Conservation (phyloP, 257 asterid species). For the Thymus mandschuricus region DNA sequence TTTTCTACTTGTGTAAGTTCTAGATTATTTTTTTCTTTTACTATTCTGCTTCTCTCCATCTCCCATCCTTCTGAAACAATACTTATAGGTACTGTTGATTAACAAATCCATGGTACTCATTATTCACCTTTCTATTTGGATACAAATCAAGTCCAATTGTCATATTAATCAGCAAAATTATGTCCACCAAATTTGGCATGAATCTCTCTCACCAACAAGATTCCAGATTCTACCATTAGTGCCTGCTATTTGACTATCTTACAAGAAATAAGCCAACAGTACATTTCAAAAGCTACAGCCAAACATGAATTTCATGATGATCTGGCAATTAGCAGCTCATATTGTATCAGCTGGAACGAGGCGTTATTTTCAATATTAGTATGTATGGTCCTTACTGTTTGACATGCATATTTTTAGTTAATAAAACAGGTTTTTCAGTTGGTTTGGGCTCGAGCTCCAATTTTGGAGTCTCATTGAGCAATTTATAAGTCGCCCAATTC, state of each 20-base stretch:
- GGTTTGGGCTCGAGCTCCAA: slow-evolving; percentile 4
- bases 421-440: neutral
- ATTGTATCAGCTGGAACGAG: slow-evolving; percentile 11
- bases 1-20: neutral
- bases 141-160: neutral
- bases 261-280: slow-evolving; percentile 14
- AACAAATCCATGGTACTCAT: neutral
- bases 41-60: neutral
- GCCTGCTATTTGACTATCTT: slow-evolving; percentile 2
- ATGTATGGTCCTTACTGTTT: neutral
- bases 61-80: neutral
- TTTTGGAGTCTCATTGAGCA: neutral
- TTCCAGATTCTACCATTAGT: slow-evolving; percentile 16
- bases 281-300: neutral
- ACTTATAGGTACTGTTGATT: neutral
- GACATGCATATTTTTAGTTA: slow-evolving; percentile 3
- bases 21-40: neutral
- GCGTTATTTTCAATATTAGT: neutral
- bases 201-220: neutral
- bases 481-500: slow-evolving; percentile 8
- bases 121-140: neutral
- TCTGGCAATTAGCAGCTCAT: slow-evolving; percentile 10
- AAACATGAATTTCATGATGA: slow-evolving; percentile 3
- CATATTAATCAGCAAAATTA: neutral
- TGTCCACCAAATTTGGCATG: neutral